Percentiles rank a stretch among this genome's conserved stretches.
Conservation (phyloP, 2,329 filamentous ascomycete genomes). For the Epichloe elymi region DNA sequence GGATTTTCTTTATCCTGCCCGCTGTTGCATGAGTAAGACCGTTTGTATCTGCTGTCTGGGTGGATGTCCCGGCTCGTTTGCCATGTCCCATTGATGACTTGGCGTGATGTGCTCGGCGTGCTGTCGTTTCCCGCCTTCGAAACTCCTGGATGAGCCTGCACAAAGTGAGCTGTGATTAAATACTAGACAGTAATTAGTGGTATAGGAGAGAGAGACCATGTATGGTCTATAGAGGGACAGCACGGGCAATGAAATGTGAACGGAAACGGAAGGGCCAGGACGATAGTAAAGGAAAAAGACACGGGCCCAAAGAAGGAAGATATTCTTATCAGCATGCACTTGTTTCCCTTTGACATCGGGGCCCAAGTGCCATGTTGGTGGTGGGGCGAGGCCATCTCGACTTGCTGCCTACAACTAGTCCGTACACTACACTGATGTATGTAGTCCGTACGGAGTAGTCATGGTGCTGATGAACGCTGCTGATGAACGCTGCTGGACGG, state of each 20-base stretch:
- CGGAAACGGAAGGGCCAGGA: too few species aligned
- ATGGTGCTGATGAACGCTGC: too few species aligned
- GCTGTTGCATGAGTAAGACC: background rate
- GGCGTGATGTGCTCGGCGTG: background rate
- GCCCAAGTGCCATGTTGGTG: background rate
- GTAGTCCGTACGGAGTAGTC: too few species aligned
- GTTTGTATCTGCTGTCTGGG: background rate
- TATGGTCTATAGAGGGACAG: too few species aligned
- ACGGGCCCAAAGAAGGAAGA: too few species aligned
- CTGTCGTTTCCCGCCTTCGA: background rate
- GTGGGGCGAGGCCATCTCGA: background rate
- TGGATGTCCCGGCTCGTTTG: background rate
- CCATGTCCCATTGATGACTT: background rate
- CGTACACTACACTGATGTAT: too few species aligned
- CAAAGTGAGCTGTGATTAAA: background rate
- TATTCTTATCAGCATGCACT: background rate
- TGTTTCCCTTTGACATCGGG: background rate
- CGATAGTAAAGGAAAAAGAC: too few species aligned
- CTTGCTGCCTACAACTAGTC: too few species aligned
- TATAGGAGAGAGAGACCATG: too few species aligned
- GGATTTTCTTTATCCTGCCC: background rate
- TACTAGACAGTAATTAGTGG: background rate
- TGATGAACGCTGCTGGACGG: too few species aligned
- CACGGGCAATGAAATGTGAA: too few species aligned
- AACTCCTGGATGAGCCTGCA: background rate